Conservation (phyloP, 202 grass and related monocot species). For the Hordeum pubiflorum region DNA sequence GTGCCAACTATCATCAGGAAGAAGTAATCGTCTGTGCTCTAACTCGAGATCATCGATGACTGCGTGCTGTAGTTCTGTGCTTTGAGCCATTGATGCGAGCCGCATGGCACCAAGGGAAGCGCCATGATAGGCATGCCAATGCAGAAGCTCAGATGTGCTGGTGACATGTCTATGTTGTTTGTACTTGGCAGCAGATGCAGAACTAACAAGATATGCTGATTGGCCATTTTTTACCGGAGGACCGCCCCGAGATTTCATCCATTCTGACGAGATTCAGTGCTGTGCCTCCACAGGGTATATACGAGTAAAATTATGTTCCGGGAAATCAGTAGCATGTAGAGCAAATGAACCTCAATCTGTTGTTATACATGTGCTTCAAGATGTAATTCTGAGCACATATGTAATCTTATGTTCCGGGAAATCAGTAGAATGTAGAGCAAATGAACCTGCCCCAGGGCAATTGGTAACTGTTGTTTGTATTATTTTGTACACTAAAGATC, state of each 20-base stretch:
- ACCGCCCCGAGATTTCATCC: neutral
- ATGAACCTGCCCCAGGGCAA: neutral
- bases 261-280: neutral
- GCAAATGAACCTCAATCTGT: neutral
- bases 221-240: neutral
- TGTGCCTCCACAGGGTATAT: neutral
- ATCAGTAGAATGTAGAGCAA: slow-evolving; percentile 2
- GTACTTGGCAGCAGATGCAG: neutral
- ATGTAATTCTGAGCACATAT: neutral
- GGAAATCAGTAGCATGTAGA: neutral
- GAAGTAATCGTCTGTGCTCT: slow-evolving; percentile 9
- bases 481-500: neutral
- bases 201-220: neutral
- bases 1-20: slow-evolving; percentile 66
- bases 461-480: neutral
- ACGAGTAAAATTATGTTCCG: neutral
- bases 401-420: slow-evolving; percentile 12
- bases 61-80: neutral
- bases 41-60: neutral
- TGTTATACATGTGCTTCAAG: neutral
- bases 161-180: neutral
- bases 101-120: neutral
- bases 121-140: neutral
- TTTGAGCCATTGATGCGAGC: neutral
- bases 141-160: neutral